Evolutionary conservation across 495 filamentous ascomycete species (phyloP), one percentile per base, ranked within the genome.

Genomic region (Parmelia sp.): DNA sequence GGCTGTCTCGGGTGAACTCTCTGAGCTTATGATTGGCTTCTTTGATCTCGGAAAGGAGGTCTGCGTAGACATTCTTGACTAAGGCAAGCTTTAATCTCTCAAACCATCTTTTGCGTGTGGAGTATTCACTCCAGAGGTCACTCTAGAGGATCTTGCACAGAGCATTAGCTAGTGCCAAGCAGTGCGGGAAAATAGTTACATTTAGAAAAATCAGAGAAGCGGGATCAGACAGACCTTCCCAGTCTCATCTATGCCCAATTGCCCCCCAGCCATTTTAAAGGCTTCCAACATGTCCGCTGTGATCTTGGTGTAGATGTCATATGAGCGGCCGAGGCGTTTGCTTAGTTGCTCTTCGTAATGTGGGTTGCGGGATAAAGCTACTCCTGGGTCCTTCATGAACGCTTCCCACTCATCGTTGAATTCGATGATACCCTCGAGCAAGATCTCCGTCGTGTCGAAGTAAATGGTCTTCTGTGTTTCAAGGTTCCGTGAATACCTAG

Each of bases 41-140:
- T 4, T 68, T 55, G 29, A 69, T 69, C 37, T 60, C 49, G 1
- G 36, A 27, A 0, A 73, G 49, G 6, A 71, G 40, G 23, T 70
- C 60, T 51, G 62, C 58, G 44, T 73, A 69, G 40, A 70, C 62
- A 10, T 62, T 67, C 25, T 70, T 70, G 6, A 60, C 67, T 21
- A 76, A 63, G 0, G 69, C 66, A n/a, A 61, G 58, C 31, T 69
- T 68, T 40, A 71, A 63, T 19, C 66, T 66, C 44, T 58, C 55
- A n/a, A 69, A 27, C 37, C 70, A 59, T 33, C 60, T 31, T 45
- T 62, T 23, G 57, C 14, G 36, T n/a, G 44, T 27, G 37, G 59
- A 61, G 12, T 44, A 61, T 2, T 61, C 42, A 4, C 31, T 15
- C 49, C 49, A 53, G 7, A 53, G 49, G 49, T n/a, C n/a, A n/a